phyloP scores from a whole-genome alignment of 2,329 filamentous ascomycete species.

The Arthrobotrys sinensis region DNA sequence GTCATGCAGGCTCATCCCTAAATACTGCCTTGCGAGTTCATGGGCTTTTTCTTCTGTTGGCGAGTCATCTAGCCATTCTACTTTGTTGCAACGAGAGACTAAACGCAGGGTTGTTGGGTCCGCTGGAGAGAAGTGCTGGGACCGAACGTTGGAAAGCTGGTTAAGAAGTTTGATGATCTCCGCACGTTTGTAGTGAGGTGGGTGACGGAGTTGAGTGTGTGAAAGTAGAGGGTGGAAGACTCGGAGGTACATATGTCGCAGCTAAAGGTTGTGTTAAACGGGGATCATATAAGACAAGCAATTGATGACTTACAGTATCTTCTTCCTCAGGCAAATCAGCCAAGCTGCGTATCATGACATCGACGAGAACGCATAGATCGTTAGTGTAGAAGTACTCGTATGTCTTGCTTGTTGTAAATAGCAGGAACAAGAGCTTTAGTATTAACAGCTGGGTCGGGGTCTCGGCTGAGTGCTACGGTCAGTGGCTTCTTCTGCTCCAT shows the following conservation, averaged over 20 bases:
- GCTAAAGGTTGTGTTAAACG: conserved; percentile 69
- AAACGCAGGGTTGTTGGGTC: conserved; percentile 85
- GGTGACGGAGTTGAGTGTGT: conserved; percentile 88
- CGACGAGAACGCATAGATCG: conserved; percentile 91
- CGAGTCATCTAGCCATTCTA: conserved; percentile 76
- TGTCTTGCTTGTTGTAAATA: conserved; percentile 92
- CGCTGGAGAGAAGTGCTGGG: conserved; percentile 82
- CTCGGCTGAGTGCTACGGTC: conserved; percentile 72
- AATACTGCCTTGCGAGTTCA: conserved; percentile 71
- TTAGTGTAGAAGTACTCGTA: conserved; percentile 99
- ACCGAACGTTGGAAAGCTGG: conserved; percentile 78
- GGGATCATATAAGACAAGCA: conserved; percentile 61
- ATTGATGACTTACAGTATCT: conserved; percentile 54
- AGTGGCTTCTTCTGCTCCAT: background rate
- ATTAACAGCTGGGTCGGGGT: conserved; percentile 96
- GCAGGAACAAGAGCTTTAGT: conserved; percentile 91
- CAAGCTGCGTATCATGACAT: conserved; percentile 97
- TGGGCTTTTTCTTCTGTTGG: conserved; percentile 63
- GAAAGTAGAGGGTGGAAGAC: conserved; percentile 91
- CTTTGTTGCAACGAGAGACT: conserved; percentile 80
- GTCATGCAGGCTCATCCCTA: conserved; percentile 80
- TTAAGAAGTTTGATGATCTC: conserved; percentile 84
- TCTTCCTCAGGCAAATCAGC: conserved; percentile 90
- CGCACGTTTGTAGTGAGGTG: conserved; percentile 91
- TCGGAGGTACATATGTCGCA: conserved; percentile 94